Base-by-base conservation (phyloP, 148 eudicot species). In the Silene latifolia region DNA sequence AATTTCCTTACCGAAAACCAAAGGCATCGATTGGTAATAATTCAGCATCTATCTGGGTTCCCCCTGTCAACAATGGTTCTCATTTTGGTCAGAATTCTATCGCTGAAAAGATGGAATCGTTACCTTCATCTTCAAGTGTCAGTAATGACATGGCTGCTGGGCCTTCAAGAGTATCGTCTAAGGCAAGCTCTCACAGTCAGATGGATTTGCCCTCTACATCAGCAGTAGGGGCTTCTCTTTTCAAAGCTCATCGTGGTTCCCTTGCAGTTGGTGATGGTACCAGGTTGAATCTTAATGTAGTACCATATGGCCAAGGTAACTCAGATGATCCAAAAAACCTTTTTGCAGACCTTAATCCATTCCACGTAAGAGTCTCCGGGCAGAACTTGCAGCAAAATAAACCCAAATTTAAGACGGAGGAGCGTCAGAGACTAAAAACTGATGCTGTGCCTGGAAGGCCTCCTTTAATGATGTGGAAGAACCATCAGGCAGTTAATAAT, bases 271-370 rank as follows among this genome's bases (percentile, higher is more conserved):
- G 86, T 74, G 96, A 89, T 88, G 92, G 91, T 60, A 63, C 77
- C 25, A 95, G 98, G 86, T 84, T 90, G 89, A 92, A 92, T 84
- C 81, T 91, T 61, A 95, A 95, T 80, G 84, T 90, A 51, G 90
- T 92, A 67, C 98, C 98, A 72, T 86, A 88, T 76, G 81, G 78
- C 63, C 93, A 83, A 78, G 80, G 76, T 81, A 87, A 66, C 62
- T 18, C 75, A 62, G 97, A 90, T 47, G 97, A 92, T 73, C 82
- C 92, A 21, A 89, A 80, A 71, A 87, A 90, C 78, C 97, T 95
- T 71, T 95, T 95, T 81, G 90, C 98, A 29, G 99, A 95, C 73
- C 94, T 95, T 29, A 95, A 95, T 76, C 99, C 98, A 12, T 95
- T 95, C 81, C 89, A 89, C 79, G 74, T 86, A 60, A 87, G 88